These are phyloP conservation scores for Plantago rigida DNA, from an alignment of 305 asterid species.

Conservation along the genomic window DNA sequence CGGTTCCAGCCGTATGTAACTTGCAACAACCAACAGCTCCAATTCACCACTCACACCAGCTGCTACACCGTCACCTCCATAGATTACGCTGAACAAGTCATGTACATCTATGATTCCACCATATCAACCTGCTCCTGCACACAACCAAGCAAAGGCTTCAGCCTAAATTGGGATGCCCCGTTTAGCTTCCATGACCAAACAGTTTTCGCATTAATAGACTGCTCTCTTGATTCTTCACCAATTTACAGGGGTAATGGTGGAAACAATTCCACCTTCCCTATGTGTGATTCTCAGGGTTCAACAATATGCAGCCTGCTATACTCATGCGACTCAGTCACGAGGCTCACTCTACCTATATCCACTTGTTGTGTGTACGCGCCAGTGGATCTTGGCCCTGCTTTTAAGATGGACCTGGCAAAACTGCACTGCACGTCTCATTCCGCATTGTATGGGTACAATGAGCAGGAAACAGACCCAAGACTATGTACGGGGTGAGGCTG, in stretches of 20 bases:
- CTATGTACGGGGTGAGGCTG: constrained; percentile 64
- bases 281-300: constrained; percentile 52
- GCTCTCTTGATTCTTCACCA: constrained; percentile 42
- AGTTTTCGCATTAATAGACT: constrained; percentile 58
- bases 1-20: constrained; percentile 51
- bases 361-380: constrained; percentile 73
- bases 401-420: constrained; percentile 60
- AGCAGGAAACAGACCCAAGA: constrained; percentile 43
- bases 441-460: constrained; percentile 48
- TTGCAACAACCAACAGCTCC: constrained; percentile 48
- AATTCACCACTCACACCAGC: constrained; percentile 56
- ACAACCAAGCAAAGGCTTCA: constrained; percentile 64
- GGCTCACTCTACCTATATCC: constrained; percentile 44
- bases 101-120: constrained; percentile 62
- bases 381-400: constrained; percentile 75
- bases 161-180: constrained; percentile 71
- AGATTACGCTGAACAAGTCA: constrained; percentile 47
- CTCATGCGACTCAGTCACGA: constrained; percentile 56
- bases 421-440: constrained; percentile 55
- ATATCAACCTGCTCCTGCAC: constrained; percentile 72
- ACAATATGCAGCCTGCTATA: constrained; percentile 44
- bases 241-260: constrained; percentile 31
- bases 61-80: constrained; percentile 62
- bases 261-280: constrained; percentile 33
- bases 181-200: constrained; percentile 54